Conservation (phyloP, 2,329 filamentous ascomycete genomes). For the Diplodia sapinea region DNA sequence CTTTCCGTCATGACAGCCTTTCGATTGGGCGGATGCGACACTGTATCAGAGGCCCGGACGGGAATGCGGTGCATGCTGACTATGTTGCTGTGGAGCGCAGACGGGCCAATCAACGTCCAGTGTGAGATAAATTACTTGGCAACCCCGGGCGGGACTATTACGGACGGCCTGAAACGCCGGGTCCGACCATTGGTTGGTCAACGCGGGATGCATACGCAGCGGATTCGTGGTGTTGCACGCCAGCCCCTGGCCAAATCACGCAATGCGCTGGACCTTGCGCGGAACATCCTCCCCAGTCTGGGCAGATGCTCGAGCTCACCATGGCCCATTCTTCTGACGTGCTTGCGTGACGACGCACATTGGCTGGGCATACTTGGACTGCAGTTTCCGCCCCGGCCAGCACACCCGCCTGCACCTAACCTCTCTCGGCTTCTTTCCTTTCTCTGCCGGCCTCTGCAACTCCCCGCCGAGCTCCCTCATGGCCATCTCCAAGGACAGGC, state of each 20-base stretch:
- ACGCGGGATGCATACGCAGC: not conserved
- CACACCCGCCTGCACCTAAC: constrained; percentile 8
- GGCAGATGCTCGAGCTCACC: constrained; percentile 24
- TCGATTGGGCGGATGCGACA: constrained; percentile 17
- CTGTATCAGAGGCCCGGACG: not conserved
- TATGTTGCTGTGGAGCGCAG: not conserved
- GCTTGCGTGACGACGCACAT: constrained; percentile 24
- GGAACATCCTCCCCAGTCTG: constrained; percentile 21
- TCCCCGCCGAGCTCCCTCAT: not conserved
- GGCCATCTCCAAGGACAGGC: constrained; percentile 18
- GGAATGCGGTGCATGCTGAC: not conserved
- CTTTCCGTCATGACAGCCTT: constrained; percentile 22
- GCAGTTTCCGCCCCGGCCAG: constrained; percentile 13
- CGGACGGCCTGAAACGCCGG: not conserved
- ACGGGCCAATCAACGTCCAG: constrained; percentile 1
- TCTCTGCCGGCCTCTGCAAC: not conserved
- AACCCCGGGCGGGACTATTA: not conserved
- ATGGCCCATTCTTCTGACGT: constrained; percentile 31
- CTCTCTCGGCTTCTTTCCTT: not conserved
- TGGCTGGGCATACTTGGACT: constrained; percentile 23
- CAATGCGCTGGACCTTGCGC: constrained; percentile 27
- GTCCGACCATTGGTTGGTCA: not conserved
- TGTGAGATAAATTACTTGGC: not conserved
- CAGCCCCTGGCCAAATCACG: constrained; percentile 30
- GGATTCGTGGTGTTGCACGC: constrained; percentile 31